Percentiles rank a stretch among this genome's conserved stretches.
These are phyloP conservation scores for Erythrophleum fordii DNA, from an alignment of 306 rosid species.

Conservation along the genomic window DNA sequence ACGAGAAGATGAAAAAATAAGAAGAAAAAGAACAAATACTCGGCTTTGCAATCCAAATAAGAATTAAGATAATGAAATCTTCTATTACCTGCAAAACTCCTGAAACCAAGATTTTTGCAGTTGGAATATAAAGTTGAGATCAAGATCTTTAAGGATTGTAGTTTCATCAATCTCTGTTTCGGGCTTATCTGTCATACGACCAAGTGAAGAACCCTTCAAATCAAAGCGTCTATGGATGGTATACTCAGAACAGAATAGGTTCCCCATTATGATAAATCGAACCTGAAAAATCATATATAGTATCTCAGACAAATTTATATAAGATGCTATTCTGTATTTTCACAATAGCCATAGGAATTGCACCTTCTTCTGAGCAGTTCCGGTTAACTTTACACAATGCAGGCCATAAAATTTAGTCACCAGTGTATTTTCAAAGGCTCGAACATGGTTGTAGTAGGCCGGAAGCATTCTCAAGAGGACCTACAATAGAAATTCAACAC, in stretches of 20 bases:
- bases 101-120: constrained; percentile 74
- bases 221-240: constrained; percentile 81
- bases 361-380: constrained; percentile 89
- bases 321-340: neutral
- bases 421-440: constrained; percentile 68
- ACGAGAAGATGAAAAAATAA: constrained; percentile 13
- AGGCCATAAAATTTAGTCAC: constrained; percentile 88
- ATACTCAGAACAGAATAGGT: constrained; percentile 71
- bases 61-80: constrained; percentile 15
- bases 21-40: neutral
- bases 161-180: constrained; percentile 81
- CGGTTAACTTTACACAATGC: constrained; percentile 85
- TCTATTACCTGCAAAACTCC: constrained; percentile 78
- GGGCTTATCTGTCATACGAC: constrained; percentile 80
- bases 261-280: constrained; percentile 93
- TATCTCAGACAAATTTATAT: neutral
- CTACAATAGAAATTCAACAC: constrained; percentile 43
- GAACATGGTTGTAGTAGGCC: constrained; percentile 81
- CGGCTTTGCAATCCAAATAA: neutral
- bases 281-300: constrained; percentile 52
- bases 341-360: neutral
- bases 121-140: constrained; percentile 81
- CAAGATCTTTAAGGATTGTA: constrained; percentile 93
- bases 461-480: constrained; percentile 85
- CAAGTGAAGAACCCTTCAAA: constrained; percentile 91